Base-by-base conservation (phyloP, 1,284 basidiomycete genomes). In the Puccinia hordei region DNA sequence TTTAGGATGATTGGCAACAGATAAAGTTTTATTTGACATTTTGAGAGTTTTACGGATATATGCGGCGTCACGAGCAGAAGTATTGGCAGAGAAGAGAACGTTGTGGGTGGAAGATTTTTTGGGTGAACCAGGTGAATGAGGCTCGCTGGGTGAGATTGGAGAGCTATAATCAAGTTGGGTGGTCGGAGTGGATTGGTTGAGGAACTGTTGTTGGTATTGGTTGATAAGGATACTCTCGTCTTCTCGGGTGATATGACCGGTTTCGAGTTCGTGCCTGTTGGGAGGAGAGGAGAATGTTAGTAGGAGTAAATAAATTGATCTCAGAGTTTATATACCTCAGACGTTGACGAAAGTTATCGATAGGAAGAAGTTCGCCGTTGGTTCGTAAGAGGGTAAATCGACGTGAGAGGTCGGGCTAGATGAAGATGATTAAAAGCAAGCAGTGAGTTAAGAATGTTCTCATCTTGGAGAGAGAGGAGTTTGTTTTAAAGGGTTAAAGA, bases 351-450 rank as follows among this genome's bases (percentile, higher is more conserved):
- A 79, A 71, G 41, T 41, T 72, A 35, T 68, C 44, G 30, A 71
- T 57, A 22, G 77, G 53, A 12, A 79, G 35, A 19, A 79, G 68
- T 30, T 72, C 66, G n/a, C 77, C 77, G 30, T 59, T 71, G 2
- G 46, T 72, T 46, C 77, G 53, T 22, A 79, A 27, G 1, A 79
- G 33, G 13, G 77, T 79, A 53, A 79, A 79, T 35, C 77, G 68
- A 33, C 77, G 77, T 3, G 77, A 57, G n/a, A 79, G 59, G 46
- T 71, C 77, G 13, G 68, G 77, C 77, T 79, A 19, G 41, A 49
- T 22, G 30, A 30, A n/a, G 17, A 35, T 61, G 59, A 61, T 61
- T 13, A 61, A n/a, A 22, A 35, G 33, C 33, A 61, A 33, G 17
- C 22, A 41, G 35, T 15, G 35, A 22, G 30, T 33, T 2, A 15